Conservation (phyloP, 306 rosid species). For the Dalbergia cochinchinensis region DNA sequence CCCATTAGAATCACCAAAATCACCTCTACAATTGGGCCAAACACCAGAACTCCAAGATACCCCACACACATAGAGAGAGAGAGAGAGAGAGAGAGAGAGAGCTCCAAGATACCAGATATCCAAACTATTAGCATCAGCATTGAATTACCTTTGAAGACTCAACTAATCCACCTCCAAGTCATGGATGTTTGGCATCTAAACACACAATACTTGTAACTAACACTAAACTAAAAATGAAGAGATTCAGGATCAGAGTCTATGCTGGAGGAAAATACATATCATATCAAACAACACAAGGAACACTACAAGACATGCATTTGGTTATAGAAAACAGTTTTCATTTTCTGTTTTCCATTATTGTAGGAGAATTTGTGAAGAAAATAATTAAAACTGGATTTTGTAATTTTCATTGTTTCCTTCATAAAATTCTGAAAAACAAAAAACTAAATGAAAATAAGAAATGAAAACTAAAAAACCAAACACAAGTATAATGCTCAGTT, state of each 20-base stretch:
- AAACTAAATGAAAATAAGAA: too few species aligned
- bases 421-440: too few species aligned
- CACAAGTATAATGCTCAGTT: constrained; percentile 3
- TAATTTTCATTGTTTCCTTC: too few species aligned
- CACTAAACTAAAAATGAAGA: neutral
- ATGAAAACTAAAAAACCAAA: too few species aligned
- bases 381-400: too few species aligned
- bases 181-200: constrained; percentile 14
- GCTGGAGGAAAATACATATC: neutral
- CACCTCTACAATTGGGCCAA: constrained; percentile 16
- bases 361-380: too few species aligned
- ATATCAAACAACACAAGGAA: constrained; percentile 24
- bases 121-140: constrained; percentile 4
- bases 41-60: constrained; percentile 4
- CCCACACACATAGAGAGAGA: neutral
- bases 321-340: too few species aligned
- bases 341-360: too few species aligned
- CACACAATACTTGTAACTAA: neutral
- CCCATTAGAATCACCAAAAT: neutral
- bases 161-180: constrained; percentile 2
- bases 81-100: too few species aligned
- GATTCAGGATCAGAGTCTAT: constrained; percentile 3
- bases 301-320: neutral
- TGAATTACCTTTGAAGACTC: neutral
- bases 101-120: constrained; percentile 6